A percentile compares a stretch with the other conserved stretches of the same genome.
These are phyloP conservation scores for Cornus suecica DNA, from an alignment of 148 eudicot genomes.

Conservation along the genomic window DNA sequence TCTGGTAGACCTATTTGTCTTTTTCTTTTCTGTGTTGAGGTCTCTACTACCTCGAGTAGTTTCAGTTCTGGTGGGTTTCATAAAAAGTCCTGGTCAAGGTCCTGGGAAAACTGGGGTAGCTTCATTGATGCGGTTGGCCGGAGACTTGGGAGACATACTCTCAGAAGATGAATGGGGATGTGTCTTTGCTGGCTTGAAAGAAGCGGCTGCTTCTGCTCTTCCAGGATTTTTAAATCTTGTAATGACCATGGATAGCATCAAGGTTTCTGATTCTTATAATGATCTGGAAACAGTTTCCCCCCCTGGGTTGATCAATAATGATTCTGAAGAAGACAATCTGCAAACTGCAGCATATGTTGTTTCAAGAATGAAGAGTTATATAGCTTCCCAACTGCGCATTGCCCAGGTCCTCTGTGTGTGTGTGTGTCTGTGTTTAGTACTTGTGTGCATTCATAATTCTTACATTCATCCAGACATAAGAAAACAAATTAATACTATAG, in stretches of 20 bases:
- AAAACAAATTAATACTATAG: not conserved
- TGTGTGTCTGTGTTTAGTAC: not conserved
- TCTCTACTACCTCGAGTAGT: conserved; percentile 60
- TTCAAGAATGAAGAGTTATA: conserved; percentile 82
- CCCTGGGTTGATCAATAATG: conserved; percentile 42
- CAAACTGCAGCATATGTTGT: conserved; percentile 79
- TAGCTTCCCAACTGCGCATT: conserved; percentile 75
- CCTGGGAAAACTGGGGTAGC: conserved; percentile 71
- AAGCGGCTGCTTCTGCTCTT: conserved; percentile 60
- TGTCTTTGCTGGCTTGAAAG: conserved; percentile 65
- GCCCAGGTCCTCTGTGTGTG: conserved; percentile 50
- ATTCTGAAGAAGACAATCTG: conserved; percentile 63
- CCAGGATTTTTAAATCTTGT: conserved; percentile 70
- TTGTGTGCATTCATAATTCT: not conserved
- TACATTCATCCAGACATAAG: not conserved
- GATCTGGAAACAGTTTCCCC: conserved; percentile 50
- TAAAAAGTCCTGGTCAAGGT: conserved; percentile 65
- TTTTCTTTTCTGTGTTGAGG: conserved; percentile 60
- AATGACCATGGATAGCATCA: conserved; percentile 61
- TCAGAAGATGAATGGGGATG: conserved; percentile 86
- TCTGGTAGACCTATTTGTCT: conserved; percentile 68
- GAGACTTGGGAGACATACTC: conserved; percentile 57
- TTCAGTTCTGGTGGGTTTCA: conserved; percentile 51
- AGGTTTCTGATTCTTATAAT: conserved; percentile 48
- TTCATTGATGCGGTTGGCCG: conserved; percentile 75